Evolutionary conservation across 305 asterid genomes (phyloP), one percentile per base, ranked within the genome.

Genomic region (Fraxinus sp.): DNA sequence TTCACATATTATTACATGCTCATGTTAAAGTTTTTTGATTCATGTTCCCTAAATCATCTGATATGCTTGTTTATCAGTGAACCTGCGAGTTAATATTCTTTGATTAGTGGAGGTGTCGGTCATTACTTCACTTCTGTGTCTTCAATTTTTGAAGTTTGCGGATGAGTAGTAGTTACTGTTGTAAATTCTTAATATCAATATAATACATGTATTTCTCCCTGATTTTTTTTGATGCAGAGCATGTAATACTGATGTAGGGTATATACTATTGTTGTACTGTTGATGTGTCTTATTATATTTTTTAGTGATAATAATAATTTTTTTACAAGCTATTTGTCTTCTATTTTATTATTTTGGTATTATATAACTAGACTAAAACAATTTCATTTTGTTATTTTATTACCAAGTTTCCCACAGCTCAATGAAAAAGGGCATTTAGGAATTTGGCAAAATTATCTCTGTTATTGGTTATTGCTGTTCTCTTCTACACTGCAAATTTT

Each of bases 1-100:
- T 82, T 52, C 52, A 20, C 78, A 80, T 66, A 59, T 68, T 32
- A 7, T 32, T 72, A 77, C 75, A 80, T 80, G 79, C 77, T 55
- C 70, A 20, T 80, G 46, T 71, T 62, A 39, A 73, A 78, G 30
- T 72, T 32, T 30, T 77, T 18, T 22, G 46, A 35, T 74, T 81
- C 78, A 79, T 64, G 80, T 81, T 64, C 70, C 55, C 66, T 37
- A 75, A 77, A 78, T 16, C 37, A 26, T 39, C 24, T 2, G 10
- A 32, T 76, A 77, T 14, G 26, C 80, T 13, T 14, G 55, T 64
- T 59, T 70, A 35, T 70, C 74, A 9, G 46, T 59, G 70, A 55
- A 68, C 72, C 24, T 70, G 26, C 2, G 36, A 70, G 62, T 30
- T 55, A 28, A 4, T 13, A 70, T 52, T 80, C 39, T 78, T 82